A percentile compares a stretch with the other conserved stretches of the same genome.
Conservation (phyloP, 176 grass and related monocot genomes). For the Hyparrhenia diplandra region DNA sequence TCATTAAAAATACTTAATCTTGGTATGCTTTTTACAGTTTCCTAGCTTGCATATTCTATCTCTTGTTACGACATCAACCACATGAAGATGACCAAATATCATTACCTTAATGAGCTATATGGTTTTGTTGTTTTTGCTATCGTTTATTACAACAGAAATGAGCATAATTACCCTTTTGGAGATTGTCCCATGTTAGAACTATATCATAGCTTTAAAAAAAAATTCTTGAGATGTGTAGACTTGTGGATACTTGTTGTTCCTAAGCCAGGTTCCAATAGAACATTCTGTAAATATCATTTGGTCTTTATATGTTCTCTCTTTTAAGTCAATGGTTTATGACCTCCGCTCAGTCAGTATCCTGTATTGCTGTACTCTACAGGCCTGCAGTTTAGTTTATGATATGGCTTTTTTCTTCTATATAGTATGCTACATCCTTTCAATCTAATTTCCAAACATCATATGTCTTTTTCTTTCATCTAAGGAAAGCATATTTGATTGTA, state of each 20-base stretch:
- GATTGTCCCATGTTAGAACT: not conserved
- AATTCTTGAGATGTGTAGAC: not conserved
- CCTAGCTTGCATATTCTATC: not conserved
- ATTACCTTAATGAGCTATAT: not conserved
- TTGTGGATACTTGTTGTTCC: not conserved
- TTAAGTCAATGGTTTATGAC: not conserved
- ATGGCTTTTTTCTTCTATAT: too few species aligned
- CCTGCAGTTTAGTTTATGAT: not conserved
- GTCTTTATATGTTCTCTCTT: not conserved
- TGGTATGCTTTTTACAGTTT: too few species aligned
- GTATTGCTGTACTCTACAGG: not conserved
- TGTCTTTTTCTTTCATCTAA: not conserved
- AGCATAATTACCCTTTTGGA: not conserved
- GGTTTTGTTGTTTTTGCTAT: not conserved
- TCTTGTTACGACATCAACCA: not conserved
- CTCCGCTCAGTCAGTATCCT: not conserved
- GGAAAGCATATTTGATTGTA: not conserved
- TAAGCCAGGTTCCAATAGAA: not conserved
- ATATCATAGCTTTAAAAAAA: not conserved
- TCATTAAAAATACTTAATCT: too few species aligned
- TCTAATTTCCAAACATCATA: not conserved
- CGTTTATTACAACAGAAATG: not conserved
- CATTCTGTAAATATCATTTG: not conserved
- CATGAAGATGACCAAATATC: not conserved
- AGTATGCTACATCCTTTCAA: not conserved